A percentile compares a stretch with the other conserved stretches of the same genome.
phyloP scores from a whole-genome alignment of 2,329 filamentous ascomycete genomes.

The Clarireedia hainanense region DNA sequence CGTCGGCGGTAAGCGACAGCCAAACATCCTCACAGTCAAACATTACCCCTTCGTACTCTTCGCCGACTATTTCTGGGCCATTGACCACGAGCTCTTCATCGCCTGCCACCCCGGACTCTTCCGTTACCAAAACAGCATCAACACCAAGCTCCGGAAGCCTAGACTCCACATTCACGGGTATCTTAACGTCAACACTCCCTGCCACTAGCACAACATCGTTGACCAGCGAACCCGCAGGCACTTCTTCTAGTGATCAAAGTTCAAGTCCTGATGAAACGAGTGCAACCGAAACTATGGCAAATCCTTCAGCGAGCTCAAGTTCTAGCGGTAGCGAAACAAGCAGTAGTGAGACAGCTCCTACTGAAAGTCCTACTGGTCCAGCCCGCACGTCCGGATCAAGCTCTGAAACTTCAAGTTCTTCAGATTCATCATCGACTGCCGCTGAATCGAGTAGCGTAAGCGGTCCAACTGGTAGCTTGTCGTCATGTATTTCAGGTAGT shows the following conservation, averaged over 20 bases:
- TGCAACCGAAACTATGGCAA: not conserved
- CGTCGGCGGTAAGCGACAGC: not conserved
- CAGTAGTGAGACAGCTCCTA: not conserved
- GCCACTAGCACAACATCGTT: not conserved
- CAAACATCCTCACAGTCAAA: not conserved
- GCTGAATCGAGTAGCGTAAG: not conserved
- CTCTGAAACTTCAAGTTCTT: not conserved
- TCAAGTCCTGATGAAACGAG: not conserved
- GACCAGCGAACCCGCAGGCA: not conserved
- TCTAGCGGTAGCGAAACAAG: not conserved
- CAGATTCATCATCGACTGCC: not conserved
- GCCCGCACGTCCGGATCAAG: not conserved
- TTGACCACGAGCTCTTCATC: not conserved
- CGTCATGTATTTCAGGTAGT: not conserved
- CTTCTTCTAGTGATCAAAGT: not conserved
- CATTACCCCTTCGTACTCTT: not conserved
- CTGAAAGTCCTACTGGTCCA: not conserved
- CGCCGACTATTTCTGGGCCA: not conserved
- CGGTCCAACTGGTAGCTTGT: not conserved
- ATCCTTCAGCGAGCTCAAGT: not conserved
- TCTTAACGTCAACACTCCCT: not conserved
- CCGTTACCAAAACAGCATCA: not conserved
- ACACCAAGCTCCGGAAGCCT: not conserved
- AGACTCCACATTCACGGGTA: not conserved
- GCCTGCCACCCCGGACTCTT: conserved; percentile 1